Evolutionary conservation across 306 rosid species (phyloP), one percentile per base, ranked within the genome.

Genomic region (Fagus crenata): DNA sequence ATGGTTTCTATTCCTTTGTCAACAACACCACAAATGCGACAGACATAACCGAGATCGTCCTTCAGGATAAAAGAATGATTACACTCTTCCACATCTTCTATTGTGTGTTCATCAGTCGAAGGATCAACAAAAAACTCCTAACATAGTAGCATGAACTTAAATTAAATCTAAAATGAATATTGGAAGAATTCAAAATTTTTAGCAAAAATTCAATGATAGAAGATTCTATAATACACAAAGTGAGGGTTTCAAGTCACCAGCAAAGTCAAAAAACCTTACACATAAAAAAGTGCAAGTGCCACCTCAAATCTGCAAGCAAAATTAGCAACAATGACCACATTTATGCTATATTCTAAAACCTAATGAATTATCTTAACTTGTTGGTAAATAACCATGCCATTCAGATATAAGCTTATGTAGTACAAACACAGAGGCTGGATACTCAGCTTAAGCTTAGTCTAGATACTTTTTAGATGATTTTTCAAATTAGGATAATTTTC

Each of bases 31-130:
- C 99, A 95, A 70, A 92, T 82, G 0, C 97, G 97, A 53, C 97
- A 95, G 78, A 92, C 99, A 78, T 88, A 88, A 54, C 99, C 99
- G 75, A 92, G 74, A 81, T 95, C 99, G 40, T 95, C 97, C 85
- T 91, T 95, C 64, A 95, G 84, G 83, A 95, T 81, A 70, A 82
- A 95, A 82, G 96, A 90, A 82, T 95, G 99, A 75, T 95, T 96
- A 54, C 99, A 95, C 77, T 84, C 89, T 4, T 71, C 78, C 65
- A 32, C 85, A n/a, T 51, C 89, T 73, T 88, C 78, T 70, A 54
- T 73, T 6, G 0, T 77, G 72, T 78, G 84, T 69, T 85, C 90
- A 22, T 86, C 89, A 2, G 77, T 46, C 39, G 61, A 78, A 77
- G 89, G 86, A 79, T 86, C 81, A 53, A n/a, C 78, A 32, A 87